phyloP scores from a whole-genome alignment of 2,329 filamentous ascomycete genomes.

The Neofusicoccum kwambonambiense region DNA sequence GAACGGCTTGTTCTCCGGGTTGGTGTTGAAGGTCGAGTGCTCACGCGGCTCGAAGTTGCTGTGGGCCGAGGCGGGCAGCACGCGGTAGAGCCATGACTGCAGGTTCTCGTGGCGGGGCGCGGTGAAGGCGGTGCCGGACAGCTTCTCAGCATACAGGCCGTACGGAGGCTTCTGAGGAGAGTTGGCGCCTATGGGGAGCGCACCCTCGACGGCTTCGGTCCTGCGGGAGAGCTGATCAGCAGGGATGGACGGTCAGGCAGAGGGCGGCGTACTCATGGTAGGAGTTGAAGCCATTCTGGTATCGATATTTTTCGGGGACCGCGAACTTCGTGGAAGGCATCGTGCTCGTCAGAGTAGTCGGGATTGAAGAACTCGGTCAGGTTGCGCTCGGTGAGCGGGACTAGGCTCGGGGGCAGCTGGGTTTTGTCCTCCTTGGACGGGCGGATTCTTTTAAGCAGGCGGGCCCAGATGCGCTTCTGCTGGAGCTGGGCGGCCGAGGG shows the following conservation, averaged over 20 bases:
- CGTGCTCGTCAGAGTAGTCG: constrained; percentile 31
- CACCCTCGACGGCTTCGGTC: constrained; percentile 72
- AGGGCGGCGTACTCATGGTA: constrained; percentile 65
- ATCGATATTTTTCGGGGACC: constrained; percentile 67
- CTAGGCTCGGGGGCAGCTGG: constrained; percentile 25
- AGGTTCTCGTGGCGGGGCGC: constrained; percentile 57
- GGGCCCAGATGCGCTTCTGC: constrained; percentile 16
- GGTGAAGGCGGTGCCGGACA: constrained; percentile 61
- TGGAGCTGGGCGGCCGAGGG: constrained; percentile 27
- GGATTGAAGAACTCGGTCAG: constrained; percentile 30
- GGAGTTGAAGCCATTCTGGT: constrained; percentile 74
- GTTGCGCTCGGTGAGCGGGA: constrained; percentile 30
- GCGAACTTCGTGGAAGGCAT: constrained; percentile 67
- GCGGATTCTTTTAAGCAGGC: constrained; percentile 25
- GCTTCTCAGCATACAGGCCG: constrained; percentile 76
- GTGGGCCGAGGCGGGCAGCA: constrained; percentile 59
- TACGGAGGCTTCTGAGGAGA: constrained; percentile 77
- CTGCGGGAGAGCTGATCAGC: constrained; percentile 41
- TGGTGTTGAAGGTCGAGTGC: constrained; percentile 50
- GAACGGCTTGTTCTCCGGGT: constrained; percentile 48
- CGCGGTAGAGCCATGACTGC: constrained; percentile 60
- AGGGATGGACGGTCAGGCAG: background rate
- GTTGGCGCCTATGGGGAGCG: constrained; percentile 73
- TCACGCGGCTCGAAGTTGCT: constrained; percentile 53
- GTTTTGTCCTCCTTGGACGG: constrained; percentile 22